These are phyloP conservation scores for Zygoascus flipseniorum DNA, from an alignment of 805 yeast species.

Conservation along the genomic window DNA sequence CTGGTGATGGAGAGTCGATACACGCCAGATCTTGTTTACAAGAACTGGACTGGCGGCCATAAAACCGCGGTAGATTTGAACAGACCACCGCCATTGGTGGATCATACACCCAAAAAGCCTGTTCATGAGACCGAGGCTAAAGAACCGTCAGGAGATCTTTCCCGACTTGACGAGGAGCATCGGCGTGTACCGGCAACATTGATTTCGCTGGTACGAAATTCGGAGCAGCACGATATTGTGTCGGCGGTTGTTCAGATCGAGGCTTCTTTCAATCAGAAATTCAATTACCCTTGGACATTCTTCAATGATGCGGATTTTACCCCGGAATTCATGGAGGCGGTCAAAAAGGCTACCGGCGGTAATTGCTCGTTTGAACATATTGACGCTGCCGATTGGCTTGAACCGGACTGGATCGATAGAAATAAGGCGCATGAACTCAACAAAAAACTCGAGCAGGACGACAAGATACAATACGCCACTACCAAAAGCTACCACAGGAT, in stretches of 20 bases:
- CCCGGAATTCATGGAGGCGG: constrained; percentile 42
- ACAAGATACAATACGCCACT: constrained; percentile 54
- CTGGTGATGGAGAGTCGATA: too few species aligned
- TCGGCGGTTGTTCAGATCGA: constrained; percentile 56
- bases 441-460: constrained; percentile 32
- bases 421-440: constrained; percentile 35
- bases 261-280: constrained; percentile 55
- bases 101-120: constrained; percentile 10
- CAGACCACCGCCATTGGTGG: constrained; percentile 2
- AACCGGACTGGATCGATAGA: constrained; percentile 49
- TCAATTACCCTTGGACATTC: constrained; percentile 75
- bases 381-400: constrained; percentile 43
- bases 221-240: constrained; percentile 44
- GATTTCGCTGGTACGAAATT: constrained; percentile 61
- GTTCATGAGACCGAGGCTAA: neutral
- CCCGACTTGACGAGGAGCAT: neutral
- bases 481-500: constrained; percentile 64
- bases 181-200: constrained; percentile 61
- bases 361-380: constrained; percentile 39
- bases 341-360: constrained; percentile 35
- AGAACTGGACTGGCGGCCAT: too few species aligned
- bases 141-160: constrained; percentile 9
- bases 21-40: too few species aligned
- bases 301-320: constrained; percentile 65
- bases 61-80: neutral